phyloP scores from a whole-genome alignment of 2,329 filamentous ascomycete species.

The Furcasterigmium sp. region DNA sequence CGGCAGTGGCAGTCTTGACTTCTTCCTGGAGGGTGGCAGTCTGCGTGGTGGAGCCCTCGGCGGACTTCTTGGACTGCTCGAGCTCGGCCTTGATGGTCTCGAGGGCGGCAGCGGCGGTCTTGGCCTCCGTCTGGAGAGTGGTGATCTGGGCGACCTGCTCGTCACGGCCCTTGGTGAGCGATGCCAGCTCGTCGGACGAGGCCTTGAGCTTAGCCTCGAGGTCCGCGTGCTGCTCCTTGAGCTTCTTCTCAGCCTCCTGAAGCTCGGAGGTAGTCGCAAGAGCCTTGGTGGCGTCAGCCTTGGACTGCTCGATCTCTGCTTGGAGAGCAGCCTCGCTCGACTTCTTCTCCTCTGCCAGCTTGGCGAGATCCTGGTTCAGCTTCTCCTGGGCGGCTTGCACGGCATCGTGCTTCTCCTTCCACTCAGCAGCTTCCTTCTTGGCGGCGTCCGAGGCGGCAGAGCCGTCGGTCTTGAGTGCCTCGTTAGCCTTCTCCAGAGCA shows the following conservation, averaged over 20 bases:
- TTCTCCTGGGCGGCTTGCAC: constrained; percentile 15
- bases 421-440: constrained; percentile 24
- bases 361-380: constrained; percentile 24
- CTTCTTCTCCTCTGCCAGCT: constrained; percentile 20
- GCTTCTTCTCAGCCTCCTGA: constrained; percentile 12
- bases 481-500: constrained; percentile 15
- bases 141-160: not conserved
- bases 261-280: constrained; percentile 7
- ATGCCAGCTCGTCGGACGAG: not conserved
- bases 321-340: constrained; percentile 7
- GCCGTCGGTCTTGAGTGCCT: constrained; percentile 16
- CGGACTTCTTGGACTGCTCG: not conserved
- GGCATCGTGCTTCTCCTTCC: constrained; percentile 23
- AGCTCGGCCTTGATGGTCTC: not conserved
- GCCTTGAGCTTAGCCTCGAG: not conserved
- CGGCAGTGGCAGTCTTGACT: not conserved
- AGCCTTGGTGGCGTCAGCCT: constrained; percentile 11
- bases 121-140: not conserved
- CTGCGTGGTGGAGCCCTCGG: not conserved
- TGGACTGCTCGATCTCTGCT: constrained; percentile 9
- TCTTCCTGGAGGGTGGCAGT: not conserved
- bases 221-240: constrained; percentile 6
- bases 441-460: constrained; percentile 21
- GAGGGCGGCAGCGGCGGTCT: not conserved
- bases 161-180: not conserved